Base-by-base conservation (phyloP, 176 grass and related monocot species). In the Avena insularis region DNA sequence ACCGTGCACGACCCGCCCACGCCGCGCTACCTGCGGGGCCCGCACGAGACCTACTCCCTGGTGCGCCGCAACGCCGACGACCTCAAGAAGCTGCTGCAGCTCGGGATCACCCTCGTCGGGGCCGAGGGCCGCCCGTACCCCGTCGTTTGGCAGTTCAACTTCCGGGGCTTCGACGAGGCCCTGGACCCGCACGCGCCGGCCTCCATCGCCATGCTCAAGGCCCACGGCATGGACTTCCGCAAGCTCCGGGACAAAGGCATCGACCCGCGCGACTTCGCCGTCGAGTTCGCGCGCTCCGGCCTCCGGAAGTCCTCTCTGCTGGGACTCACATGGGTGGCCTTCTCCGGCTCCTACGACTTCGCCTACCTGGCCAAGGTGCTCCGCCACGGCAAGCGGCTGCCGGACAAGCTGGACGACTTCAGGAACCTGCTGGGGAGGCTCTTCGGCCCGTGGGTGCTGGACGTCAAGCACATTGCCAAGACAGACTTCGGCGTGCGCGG, bases 331-430 rank as follows among this genome's bases (percentile, higher is more conserved):
- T 91, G 89, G 89, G 59, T 51, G 0, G 80, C 89, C 0, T 91
- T 91, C 81, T 65, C 80, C 0, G 89, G 89, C 14, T 15, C 81
- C 48, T 91, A 91, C 81, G 89, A 91, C 89, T 91, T 87, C 75
- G 89, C 67, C 0, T 91, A 87, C 81, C 85, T 91, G 2, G 58
- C 69, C 85, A 91, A 58, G 89, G 10, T 79, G 85, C 75, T 91
- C 48, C 12, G 2, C 67, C 48, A 36, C 14, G 58, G 67, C 14
- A 0, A 12, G 3, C 25, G 17, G 14, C 58, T 91, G 67, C 89
- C 89, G 75, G 23, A 15, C 5, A 87, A 59, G 23, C 66, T 87
- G 17, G 67, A 91, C 3, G 75, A 20, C 48, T 91, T 91, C 85
- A 4, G 56, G 19, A 77, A 4, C 12, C 66, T 15, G 4, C 75